phyloP scores from a whole-genome alignment of 2,329 filamentous ascomycete genomes.

The Diplodia sapinea region DNA sequence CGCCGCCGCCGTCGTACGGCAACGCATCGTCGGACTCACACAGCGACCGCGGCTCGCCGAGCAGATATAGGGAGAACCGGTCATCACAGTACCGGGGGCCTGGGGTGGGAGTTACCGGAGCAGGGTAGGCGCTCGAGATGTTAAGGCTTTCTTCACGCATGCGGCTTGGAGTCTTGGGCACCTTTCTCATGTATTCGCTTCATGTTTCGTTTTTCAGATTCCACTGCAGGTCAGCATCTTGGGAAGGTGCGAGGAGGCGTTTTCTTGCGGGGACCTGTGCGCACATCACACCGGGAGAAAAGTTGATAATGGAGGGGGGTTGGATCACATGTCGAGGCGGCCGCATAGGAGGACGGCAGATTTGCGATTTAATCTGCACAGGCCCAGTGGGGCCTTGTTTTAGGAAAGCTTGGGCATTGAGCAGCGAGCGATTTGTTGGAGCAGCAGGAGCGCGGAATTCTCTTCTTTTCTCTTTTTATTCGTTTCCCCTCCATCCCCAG shows the following conservation, averaged over 20 bases:
- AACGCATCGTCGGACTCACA: slow-evolving; percentile 41
- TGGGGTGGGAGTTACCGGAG: slow-evolving; percentile 38
- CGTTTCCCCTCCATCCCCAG: slow-evolving; percentile 6
- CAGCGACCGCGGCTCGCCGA: slow-evolving; percentile 40
- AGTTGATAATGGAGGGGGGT: slow-evolving; percentile 26
- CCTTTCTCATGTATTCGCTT: slow-evolving; percentile 28
- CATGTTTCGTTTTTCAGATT: slow-evolving; percentile 16
- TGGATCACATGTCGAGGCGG: slow-evolving; percentile 22
- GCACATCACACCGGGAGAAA: slow-evolving; percentile 21
- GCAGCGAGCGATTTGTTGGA: slow-evolving; percentile 21
- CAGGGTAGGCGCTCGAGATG: slow-evolving; percentile 11
- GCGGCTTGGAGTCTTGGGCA: slow-evolving; percentile 27
- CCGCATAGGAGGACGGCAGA: slow-evolving; percentile 16
- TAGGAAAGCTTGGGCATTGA: slow-evolving; percentile 27
- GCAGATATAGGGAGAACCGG: slow-evolving; percentile 45
- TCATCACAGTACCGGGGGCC: slow-evolving; percentile 43
- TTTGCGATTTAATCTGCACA: slow-evolving; percentile 18
- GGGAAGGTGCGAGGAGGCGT: slow-evolving; percentile 27
- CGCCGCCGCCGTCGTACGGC: slow-evolving; percentile 45
- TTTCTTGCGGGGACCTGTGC: slow-evolving; percentile 20
- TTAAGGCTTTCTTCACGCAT: slow-evolving; percentile 21
- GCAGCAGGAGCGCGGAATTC: slow-evolving; percentile 2
- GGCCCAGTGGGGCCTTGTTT: slow-evolving; percentile 21
- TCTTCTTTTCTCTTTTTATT: slow-evolving; percentile 22
- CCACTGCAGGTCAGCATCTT: slow-evolving; percentile 29